phyloP scores from a whole-genome alignment of 805 yeast genomes.

The Komagataella phaffii region DNA sequence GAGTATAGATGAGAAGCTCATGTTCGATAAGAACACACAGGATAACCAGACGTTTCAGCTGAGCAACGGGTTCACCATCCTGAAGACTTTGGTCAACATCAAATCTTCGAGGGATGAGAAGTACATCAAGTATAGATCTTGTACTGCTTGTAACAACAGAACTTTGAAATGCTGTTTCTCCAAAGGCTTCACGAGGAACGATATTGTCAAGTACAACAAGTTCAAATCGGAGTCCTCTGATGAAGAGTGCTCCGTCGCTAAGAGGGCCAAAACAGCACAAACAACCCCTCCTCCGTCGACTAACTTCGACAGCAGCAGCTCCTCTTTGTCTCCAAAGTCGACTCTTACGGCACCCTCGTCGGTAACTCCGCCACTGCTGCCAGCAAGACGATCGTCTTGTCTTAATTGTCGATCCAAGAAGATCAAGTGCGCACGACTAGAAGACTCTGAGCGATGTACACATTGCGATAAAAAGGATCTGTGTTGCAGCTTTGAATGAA shows the following conservation, averaged over 20 bases:
- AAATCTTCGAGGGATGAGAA: slow-evolving; percentile 6
- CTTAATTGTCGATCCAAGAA: slow-evolving; percentile 18
- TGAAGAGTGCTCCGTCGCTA: neutral
- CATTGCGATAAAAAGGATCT: slow-evolving; percentile 5
- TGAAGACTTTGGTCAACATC: slow-evolving; percentile 12
- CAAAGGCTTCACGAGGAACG: slow-evolving; percentile 55
- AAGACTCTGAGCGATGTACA: neutral
- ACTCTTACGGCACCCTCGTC: neutral
- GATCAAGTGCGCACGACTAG: slow-evolving; percentile 15
- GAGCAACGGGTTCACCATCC: neutral
- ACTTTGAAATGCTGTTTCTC: slow-evolving; percentile 38
- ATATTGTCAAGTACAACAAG: slow-evolving; percentile 25
- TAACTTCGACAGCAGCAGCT: slow-evolving; percentile 1
- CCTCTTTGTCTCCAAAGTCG: slow-evolving; percentile 1
- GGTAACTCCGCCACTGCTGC: slow-evolving; percentile 1
- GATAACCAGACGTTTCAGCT: neutral
- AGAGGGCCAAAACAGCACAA: neutral
- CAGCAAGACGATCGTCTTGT: slow-evolving; percentile 16
- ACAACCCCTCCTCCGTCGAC: neutral
- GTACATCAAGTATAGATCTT: slow-evolving; percentile 34
- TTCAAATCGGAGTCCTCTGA: slow-evolving; percentile 3
- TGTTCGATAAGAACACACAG: neutral
- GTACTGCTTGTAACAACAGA: slow-evolving; percentile 39
- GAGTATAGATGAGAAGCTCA: neutral
- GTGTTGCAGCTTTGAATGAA: neutral